Conservation (phyloP, 2,329 filamentous ascomycete species). For the Pleoardoris graminearum region DNA sequence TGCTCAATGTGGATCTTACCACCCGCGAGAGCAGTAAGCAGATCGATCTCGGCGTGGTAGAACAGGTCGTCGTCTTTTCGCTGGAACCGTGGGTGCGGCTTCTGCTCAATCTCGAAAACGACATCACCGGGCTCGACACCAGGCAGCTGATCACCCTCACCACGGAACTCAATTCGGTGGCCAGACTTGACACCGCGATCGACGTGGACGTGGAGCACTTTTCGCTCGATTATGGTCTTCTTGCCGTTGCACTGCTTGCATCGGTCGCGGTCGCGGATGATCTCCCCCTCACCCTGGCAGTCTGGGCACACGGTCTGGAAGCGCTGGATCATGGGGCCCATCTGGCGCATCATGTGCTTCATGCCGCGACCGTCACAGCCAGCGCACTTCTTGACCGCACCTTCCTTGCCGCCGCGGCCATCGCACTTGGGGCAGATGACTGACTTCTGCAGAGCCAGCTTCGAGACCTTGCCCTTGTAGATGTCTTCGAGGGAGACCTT, state of each 20-base stretch:
- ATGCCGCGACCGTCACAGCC: slow-evolving; percentile 94
- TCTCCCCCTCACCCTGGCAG: slow-evolving; percentile 96
- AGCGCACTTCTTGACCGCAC: slow-evolving; percentile 89
- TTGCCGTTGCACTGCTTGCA: slow-evolving; percentile 97
- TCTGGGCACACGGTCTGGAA: slow-evolving; percentile 99
- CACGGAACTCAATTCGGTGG: slow-evolving; percentile 95
- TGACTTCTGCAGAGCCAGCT: slow-evolving; percentile 94
- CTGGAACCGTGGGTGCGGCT: slow-evolving; percentile 94
- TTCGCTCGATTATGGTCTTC: slow-evolving; percentile 97
- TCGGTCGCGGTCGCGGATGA: slow-evolving; percentile 93
- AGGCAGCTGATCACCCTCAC: slow-evolving; percentile 94
- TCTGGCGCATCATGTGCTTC: slow-evolving; percentile 99
- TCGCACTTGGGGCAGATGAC: slow-evolving; percentile 96
- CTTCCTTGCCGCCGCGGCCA: slow-evolving; percentile 93
- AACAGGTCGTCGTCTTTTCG: slow-evolving; percentile 95
- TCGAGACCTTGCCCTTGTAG: slow-evolving; percentile 96
- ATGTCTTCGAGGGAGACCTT: slow-evolving; percentile 98
- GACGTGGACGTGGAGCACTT: slow-evolving; percentile 97
- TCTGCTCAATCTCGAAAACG: slow-evolving; percentile 98
- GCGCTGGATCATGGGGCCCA: slow-evolving; percentile 99
- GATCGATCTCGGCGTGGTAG: slow-evolving; percentile 92
- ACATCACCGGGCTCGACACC: slow-evolving; percentile 94
- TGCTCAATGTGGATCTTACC: slow-evolving; percentile 93
- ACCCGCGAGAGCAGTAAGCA: slow-evolving; percentile 90
- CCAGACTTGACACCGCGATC: slow-evolving; percentile 92